These are phyloP conservation scores for Cutaneotrichosporon mucoides DNA, from an alignment of 1,284 basidiomycete species.

Conservation along the genomic window DNA sequence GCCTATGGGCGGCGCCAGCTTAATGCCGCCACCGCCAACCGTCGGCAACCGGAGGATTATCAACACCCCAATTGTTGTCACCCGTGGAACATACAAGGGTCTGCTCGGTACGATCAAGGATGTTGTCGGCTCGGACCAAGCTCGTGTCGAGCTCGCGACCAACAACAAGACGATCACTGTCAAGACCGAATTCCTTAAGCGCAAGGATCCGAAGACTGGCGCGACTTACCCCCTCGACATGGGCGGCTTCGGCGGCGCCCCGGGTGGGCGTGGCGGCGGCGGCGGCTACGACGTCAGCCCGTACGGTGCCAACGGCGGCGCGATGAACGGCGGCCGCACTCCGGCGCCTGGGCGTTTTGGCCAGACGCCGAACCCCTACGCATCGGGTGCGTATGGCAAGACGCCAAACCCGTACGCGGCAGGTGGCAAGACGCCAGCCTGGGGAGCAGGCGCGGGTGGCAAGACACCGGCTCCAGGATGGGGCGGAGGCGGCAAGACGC, in stretches of 20 bases:
- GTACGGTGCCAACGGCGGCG: constrained; percentile 25
- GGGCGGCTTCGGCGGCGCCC: constrained; percentile 1
- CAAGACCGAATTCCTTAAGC: constrained; percentile 71
- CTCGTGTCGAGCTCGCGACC: constrained; percentile 86
- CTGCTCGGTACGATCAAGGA: constrained; percentile 92
- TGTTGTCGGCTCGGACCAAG: constrained; percentile 72
- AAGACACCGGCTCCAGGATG: constrained; percentile 50
- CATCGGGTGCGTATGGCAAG: constrained; percentile 50
- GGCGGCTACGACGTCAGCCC: constrained; percentile 40
- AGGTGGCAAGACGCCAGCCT: constrained; percentile 24
- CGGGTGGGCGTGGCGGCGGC: constrained; percentile 7
- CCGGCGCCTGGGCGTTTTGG: constrained; percentile 50
- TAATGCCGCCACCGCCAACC: constrained; percentile 56
- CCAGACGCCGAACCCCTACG: constrained; percentile 68
- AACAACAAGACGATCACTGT: constrained; percentile 87
- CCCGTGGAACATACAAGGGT: constrained; percentile 87
- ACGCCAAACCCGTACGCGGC: constrained; percentile 72
- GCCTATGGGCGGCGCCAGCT: constrained; percentile 48
- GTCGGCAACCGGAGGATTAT: constrained; percentile 68
- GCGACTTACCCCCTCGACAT: constrained; percentile 39
- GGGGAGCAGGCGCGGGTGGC: background rate
- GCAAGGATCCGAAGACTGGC: constrained; percentile 60
- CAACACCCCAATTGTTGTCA: constrained; percentile 72
- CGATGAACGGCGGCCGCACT: constrained; percentile 29
- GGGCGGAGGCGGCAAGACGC: constrained; percentile 51